These are phyloP conservation scores for Tulasnella sp. DNA, from an alignment of 768 basidiomycete species.

Conservation along the genomic window DNA sequence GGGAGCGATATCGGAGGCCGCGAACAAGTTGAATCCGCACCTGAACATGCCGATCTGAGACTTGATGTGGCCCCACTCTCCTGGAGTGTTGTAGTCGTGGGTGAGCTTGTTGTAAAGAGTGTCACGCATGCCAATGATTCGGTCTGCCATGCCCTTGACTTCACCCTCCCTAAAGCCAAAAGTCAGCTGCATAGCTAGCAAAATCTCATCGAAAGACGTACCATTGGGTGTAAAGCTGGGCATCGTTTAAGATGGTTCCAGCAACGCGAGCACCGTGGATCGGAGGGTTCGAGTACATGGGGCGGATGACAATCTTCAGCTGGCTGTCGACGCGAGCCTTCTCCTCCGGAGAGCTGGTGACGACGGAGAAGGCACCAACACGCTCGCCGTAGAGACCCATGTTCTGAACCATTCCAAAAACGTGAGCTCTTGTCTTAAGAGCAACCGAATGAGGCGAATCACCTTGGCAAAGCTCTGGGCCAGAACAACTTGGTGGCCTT, in stretches of 20 bases:
- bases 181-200: not conserved
- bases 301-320: slow-evolving; percentile 90
- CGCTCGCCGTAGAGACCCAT: slow-evolving; percentile 99
- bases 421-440: not conserved
- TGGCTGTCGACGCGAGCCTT: slow-evolving; percentile 88
- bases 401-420: slow-evolving; percentile 47
- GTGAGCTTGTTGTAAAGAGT: slow-evolving; percentile 73
- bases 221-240: slow-evolving; percentile 77
- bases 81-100: slow-evolving; percentile 80
- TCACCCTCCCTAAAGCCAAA: slow-evolving; percentile 62
- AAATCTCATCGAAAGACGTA: slow-evolving; percentile 31
- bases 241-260: slow-evolving; percentile 71
- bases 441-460: not conserved
- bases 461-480: slow-evolving; percentile 93
- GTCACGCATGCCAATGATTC: slow-evolving; percentile 91
- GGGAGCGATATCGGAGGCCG: no score
- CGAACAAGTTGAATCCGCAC: slow-evolving; percentile 43
- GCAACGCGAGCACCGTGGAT: slow-evolving; percentile 85
- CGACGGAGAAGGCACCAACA: slow-evolving; percentile 92
- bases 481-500: slow-evolving; percentile 87
- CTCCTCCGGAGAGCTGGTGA: slow-evolving; percentile 63
- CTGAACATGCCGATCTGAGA: slow-evolving; percentile 98
- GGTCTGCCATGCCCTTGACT: slow-evolving; percentile 92
- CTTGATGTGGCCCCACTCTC: slow-evolving; percentile 92
- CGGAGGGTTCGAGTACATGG: slow-evolving; percentile 98